phyloP scores from a whole-genome alignment of 2,329 filamentous ascomycete genomes.

The Arthrinium phaeospermum region DNA sequence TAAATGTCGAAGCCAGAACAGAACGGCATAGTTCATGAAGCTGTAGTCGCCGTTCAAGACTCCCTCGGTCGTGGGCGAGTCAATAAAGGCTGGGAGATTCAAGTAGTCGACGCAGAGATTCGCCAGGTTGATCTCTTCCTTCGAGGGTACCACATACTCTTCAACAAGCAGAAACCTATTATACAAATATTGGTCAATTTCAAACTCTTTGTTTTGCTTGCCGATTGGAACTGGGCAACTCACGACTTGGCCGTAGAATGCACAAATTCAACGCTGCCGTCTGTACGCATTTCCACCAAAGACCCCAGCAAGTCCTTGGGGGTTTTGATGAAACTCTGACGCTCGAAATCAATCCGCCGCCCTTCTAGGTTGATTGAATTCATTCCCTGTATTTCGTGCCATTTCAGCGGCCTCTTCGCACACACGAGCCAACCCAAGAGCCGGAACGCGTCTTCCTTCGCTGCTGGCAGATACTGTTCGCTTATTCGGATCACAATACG shows the following conservation, averaged over 20 bases:
- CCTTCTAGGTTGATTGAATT: conserved; percentile 40
- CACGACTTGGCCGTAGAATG: conserved; percentile 41
- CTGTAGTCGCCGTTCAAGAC: conserved; percentile 20
- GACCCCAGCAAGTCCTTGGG: conserved; percentile 43
- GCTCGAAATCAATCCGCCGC: conserved; percentile 36
- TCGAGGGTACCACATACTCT: conserved; percentile 26
- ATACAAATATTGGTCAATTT: neutral
- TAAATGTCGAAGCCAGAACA: conserved; percentile 22
- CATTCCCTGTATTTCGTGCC: conserved; percentile 48
- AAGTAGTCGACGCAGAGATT: conserved; percentile 20
- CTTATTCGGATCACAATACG: neutral
- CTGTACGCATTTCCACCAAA: conserved; percentile 37
- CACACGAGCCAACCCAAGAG: conserved; percentile 47
- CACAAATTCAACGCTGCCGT: conserved; percentile 41
- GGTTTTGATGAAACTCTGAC: conserved; percentile 31
- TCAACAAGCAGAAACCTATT: neutral
- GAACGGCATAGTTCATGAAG: conserved; percentile 25
- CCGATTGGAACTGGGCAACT: neutral
- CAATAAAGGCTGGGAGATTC: conserved; percentile 7
- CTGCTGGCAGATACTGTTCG: neutral
- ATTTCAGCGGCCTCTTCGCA: conserved; percentile 44
- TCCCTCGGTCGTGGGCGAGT: neutral
- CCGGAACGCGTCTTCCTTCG: conserved; percentile 27
- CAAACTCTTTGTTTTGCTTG: neutral
- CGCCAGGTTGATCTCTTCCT: conserved; percentile 26